phyloP scores from a whole-genome alignment of 2,329 filamentous ascomycete genomes.

The Monosporascus sp. region DNA sequence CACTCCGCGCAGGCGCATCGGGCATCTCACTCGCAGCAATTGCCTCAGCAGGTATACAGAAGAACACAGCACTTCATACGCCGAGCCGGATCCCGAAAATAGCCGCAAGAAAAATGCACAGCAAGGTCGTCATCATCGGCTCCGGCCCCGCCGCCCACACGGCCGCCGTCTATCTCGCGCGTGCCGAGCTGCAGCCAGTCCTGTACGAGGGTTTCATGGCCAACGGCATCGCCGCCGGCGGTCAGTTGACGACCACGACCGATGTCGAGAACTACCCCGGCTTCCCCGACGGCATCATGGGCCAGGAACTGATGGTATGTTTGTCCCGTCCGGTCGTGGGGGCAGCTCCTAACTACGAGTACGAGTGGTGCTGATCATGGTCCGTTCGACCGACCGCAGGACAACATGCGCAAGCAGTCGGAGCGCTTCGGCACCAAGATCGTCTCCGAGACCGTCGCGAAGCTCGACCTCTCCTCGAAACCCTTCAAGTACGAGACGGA shows the following conservation, averaged over 20 bases:
- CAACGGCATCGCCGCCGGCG: conserved; percentile 91
- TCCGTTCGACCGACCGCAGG: conserved; percentile 36
- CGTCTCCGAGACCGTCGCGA: conserved; percentile 85
- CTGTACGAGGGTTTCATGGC: conserved; percentile 98
- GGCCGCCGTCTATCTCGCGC: conserved; percentile 90
- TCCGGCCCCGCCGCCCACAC: conserved; percentile 97
- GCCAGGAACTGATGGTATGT: conserved; percentile 74
- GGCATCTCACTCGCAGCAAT: conserved; percentile 69
- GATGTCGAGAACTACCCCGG: conserved; percentile 98
- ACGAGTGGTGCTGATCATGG: background rate
- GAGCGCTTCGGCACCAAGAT: conserved; percentile 89
- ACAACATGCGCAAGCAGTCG: conserved; percentile 89
- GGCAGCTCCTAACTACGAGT: too few relatives aligned
- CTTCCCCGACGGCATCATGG: conserved; percentile 85
- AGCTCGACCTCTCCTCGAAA: conserved; percentile 73
- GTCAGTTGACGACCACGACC: conserved; percentile 96
- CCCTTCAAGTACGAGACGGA: conserved; percentile 95
- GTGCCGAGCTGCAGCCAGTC: conserved; percentile 90
- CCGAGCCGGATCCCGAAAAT: conserved; percentile 32
- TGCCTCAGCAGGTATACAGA: conserved; percentile 57
- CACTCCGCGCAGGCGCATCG: conserved; percentile 67
- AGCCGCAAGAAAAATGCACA: conserved; percentile 69
- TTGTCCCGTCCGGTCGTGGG: background rate
- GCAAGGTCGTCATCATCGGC: conserved; percentile 87
- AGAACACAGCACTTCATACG: conserved; percentile 25